Percentiles rank a stretch among this genome's conserved stretches.
phyloP scores from a whole-genome alignment of 1,284 basidiomycete genomes.

The Trichosporon sp. region DNA sequence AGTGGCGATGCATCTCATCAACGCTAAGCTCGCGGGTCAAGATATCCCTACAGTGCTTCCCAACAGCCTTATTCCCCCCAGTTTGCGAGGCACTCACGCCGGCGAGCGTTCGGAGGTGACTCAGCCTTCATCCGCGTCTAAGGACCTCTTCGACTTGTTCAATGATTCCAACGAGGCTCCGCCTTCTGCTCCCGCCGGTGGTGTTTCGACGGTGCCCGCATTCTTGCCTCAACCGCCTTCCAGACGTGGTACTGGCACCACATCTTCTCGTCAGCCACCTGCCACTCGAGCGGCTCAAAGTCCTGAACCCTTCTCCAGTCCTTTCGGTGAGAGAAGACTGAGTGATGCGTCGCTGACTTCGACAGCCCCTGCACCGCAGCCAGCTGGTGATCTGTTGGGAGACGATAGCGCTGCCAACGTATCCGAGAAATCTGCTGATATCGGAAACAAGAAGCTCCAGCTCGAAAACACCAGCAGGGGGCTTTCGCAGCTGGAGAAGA shows the following conservation, averaged over 20 bases:
- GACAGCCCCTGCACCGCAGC: background rate
- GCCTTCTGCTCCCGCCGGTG: background rate
- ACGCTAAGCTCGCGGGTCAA: conserved; percentile 76
- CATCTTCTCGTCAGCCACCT: background rate
- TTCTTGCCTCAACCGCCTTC: conserved; percentile 31
- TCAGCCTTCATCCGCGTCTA: conserved; percentile 24
- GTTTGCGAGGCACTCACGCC: conserved; percentile 25
- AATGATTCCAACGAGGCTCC: conserved; percentile 25
- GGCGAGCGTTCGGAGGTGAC: background rate
- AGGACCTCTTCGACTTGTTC: conserved; percentile 49
- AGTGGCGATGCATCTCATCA: conserved; percentile 92
- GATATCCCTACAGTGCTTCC: conserved; percentile 73
- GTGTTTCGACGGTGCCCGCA: conserved; percentile 8
- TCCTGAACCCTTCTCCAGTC: background rate
- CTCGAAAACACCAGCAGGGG: conserved; percentile 67
- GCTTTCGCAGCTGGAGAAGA: conserved; percentile 38
- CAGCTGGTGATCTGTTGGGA: conserved; percentile 39
- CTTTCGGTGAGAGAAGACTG: conserved; percentile 14
- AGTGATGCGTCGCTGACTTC: background rate
- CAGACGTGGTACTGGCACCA: conserved; percentile 10
- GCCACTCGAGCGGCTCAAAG: background rate
- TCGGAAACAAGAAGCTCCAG: conserved; percentile 80
- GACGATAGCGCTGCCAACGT: conserved; percentile 46
- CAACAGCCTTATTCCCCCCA: conserved; percentile 70
- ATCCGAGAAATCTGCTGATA: conserved; percentile 56